A percentile compares a stretch with the other conserved stretches of the same genome.
These are phyloP conservation scores for Triticum monococcum DNA, from an alignment of 176 grass and related monocot species.

Conservation along the genomic window DNA sequence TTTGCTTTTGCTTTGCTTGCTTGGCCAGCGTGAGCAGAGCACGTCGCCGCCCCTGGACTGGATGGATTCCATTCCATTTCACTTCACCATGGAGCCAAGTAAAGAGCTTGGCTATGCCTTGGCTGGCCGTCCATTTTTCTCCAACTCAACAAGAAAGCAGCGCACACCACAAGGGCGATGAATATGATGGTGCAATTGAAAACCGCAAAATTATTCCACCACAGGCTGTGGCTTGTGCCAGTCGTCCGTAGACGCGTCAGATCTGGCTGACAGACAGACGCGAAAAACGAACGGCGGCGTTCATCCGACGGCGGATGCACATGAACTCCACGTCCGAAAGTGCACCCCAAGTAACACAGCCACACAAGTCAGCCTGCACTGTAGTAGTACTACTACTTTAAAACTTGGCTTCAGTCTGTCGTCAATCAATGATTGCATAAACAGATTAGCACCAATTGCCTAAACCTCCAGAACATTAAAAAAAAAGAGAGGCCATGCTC, in stretches of 20 bases:
- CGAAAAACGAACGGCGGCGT: too few relatives aligned
- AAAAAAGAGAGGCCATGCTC: too few relatives aligned
- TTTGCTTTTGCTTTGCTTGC: constrained; percentile 33
- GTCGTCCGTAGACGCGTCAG: too few relatives aligned
- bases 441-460: neutral
- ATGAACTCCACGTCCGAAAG: too few relatives aligned
- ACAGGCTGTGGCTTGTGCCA: too few relatives aligned
- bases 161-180: too few relatives aligned
- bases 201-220: too few relatives aligned
- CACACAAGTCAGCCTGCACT: neutral
- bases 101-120: neutral
- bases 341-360: too few relatives aligned
- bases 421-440: constrained; percentile 14
- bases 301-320: too few relatives aligned
- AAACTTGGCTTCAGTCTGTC: neutral
- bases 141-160: neutral
- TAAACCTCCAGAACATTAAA: neutral
- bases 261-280: too few relatives aligned
- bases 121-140: neutral
- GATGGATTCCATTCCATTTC: constrained; percentile 34
- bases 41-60: too few relatives aligned
- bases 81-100: neutral
- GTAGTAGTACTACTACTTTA: neutral
- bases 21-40: neutral
- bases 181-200: too few relatives aligned